phyloP scores from a whole-genome alignment of 2,329 filamentous ascomycete genomes.

The Coniochaeta sp. region DNA sequence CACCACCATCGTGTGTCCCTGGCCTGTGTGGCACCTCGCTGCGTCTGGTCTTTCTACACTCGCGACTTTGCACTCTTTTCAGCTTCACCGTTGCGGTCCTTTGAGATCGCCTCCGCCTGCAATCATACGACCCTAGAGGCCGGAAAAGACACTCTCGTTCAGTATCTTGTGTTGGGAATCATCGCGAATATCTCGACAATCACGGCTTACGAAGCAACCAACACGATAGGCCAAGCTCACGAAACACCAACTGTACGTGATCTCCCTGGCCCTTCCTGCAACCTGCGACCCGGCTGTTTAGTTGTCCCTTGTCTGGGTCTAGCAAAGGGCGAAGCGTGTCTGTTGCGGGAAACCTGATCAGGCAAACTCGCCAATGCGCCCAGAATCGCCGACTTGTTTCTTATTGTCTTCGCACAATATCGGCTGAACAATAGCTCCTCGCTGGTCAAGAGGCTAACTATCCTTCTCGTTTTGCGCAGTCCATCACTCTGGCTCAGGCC shows the following conservation, averaged over 20 bases:
- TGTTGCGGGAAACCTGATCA: constrained; percentile 15
- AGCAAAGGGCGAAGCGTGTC: constrained; percentile 16
- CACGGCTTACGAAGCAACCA: not conserved
- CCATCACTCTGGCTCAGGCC: constrained; percentile 11
- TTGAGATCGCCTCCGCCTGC: not conserved
- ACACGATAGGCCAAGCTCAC: constrained; percentile 19
- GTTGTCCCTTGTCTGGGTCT: constrained; percentile 19
- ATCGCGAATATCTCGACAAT: not conserved
- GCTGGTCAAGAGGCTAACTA: constrained; percentile 9
- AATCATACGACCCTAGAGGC: too few relatives aligned
- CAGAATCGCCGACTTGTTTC: not conserved
- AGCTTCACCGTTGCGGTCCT: constrained; percentile 6
- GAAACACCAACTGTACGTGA: constrained; percentile 38
- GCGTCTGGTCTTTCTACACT: constrained; percentile 18
- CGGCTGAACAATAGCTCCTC: constrained; percentile 13
- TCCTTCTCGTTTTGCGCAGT: constrained; percentile 13
- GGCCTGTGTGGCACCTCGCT: constrained; percentile 16
- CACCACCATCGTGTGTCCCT: constrained; percentile 11
- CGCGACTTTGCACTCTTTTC: constrained; percentile 15
- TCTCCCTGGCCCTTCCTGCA: constrained; percentile 24
- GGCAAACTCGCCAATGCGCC: constrained; percentile 15
- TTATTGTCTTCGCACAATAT: constrained; percentile 5
- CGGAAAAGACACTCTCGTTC: constrained; percentile 1
- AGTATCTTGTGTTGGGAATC: not conserved
- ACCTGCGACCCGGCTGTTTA: constrained; percentile 25